Evolutionary conservation across 2,329 filamentous ascomycete genomes (phyloP).

Genomic region (Colletotrichum sp.): DNA sequence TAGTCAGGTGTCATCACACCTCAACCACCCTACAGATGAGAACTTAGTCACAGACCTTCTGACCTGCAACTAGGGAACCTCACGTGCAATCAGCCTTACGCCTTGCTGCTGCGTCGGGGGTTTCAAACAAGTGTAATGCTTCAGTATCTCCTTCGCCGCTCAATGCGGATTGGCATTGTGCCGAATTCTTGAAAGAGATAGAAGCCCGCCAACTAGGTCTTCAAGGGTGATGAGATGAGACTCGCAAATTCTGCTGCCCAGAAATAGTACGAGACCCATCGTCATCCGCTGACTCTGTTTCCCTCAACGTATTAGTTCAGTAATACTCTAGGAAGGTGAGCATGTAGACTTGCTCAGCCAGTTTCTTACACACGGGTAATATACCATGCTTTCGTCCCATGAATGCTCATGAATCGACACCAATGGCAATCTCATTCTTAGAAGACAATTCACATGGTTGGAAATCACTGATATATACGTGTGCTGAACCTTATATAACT

Average conservation of each 20-base stretch:
- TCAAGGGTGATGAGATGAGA: neutral
- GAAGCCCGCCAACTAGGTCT: neutral
- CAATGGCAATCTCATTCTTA: too few relatives aligned
- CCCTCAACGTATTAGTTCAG: fast-evolving
- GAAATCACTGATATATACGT: neutral
- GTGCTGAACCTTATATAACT: neutral
- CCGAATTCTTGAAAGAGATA: neutral
- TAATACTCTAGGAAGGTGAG: neutral
- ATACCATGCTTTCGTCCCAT: neutral
- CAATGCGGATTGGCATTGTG: neutral
- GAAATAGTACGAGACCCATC: too few relatives aligned
- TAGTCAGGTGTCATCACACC: neutral
- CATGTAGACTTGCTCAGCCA: neutral
- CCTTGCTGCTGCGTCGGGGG: neutral
- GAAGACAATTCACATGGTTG: neutral
- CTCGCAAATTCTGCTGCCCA: neutral
- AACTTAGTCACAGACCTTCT: neutral
- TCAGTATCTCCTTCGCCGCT: neutral
- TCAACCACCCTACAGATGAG: neutral
- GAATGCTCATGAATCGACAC: neutral
- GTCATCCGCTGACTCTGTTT: neutral
- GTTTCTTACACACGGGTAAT: neutral
- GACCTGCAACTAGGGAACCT: neutral
- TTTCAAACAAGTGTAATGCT: neutral
- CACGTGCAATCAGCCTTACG: neutral